Conservation (phyloP, 2,329 filamentous ascomycete genomes). For the Sclerotinia minor region DNA sequence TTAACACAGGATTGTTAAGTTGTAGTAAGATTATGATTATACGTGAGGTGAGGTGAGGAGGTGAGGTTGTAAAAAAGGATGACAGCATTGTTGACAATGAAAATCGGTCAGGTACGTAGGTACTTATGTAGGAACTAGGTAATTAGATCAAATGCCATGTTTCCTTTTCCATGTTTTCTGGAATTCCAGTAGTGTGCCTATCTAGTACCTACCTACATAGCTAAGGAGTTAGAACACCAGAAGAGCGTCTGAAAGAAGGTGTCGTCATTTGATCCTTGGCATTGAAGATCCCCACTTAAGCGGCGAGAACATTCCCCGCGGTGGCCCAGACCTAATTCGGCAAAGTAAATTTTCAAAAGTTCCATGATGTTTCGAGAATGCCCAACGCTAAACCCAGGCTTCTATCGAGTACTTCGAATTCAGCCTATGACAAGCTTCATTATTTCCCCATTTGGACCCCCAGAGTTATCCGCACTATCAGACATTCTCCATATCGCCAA, state of each 20-base stretch:
- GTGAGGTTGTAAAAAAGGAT: neutral
- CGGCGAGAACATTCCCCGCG: slow-evolving; percentile 5
- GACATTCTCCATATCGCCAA: neutral
- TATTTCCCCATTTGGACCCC: neutral
- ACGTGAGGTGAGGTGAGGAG: neutral
- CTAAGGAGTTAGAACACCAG: too few relatives aligned
- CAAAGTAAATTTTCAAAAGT: slow-evolving; percentile 14
- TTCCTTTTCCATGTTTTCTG: slow-evolving; percentile 3
- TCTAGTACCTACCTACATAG: neutral
- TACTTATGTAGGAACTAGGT: too few relatives aligned
- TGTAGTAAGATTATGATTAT: too few relatives aligned
- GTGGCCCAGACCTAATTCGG: neutral
- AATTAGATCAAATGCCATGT: slow-evolving; percentile 1
- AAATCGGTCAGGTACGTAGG: neutral
- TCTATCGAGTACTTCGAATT: neutral
- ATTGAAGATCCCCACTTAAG: neutral
- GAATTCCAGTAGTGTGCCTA: neutral
- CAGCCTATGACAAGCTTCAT: neutral
- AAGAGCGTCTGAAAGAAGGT: neutral
- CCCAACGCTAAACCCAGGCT: neutral
- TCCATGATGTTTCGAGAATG: neutral
- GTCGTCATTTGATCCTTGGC: slow-evolving; percentile 11
- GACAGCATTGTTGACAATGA: neutral
- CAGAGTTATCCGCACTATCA: neutral
- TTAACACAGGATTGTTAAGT: neutral